phyloP scores from a whole-genome alignment of 139 green algal species.

The Micromonas commoda region DNA sequence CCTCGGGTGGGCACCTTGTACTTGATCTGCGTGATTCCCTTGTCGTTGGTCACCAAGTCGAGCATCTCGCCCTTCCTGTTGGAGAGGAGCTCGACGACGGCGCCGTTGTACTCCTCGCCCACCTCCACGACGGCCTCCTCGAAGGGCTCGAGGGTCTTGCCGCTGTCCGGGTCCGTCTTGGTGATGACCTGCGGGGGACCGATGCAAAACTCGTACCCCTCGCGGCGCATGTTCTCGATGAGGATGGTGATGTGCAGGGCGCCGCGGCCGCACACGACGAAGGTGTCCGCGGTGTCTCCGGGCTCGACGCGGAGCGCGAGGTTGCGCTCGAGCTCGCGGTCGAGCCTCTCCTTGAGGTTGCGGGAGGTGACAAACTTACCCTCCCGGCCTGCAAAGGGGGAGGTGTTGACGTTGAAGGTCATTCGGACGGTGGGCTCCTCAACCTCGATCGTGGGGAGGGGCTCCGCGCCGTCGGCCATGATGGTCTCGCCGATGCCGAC shows the following conservation, averaged over 20 bases:
- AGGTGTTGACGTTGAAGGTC: constrained; percentile 93
- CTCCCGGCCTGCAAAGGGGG: constrained; percentile 86
- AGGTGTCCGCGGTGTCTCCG: constrained; percentile 82
- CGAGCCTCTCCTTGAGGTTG: constrained; percentile 69
- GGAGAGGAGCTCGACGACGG: constrained; percentile 85
- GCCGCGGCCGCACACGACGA: constrained; percentile 87
- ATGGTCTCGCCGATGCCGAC: constrained; percentile 94
- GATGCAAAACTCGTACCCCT: constrained; percentile 68
- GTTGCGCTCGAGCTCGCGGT: constrained; percentile 92
- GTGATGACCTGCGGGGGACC: constrained; percentile 92
- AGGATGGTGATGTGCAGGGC: constrained; percentile 78
- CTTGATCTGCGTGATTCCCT: constrained; percentile 55
- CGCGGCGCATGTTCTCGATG: constrained; percentile 94
- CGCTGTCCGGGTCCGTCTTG: constrained; percentile 52
- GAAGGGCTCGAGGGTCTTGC: constrained; percentile 78
- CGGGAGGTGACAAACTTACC: constrained; percentile 68
- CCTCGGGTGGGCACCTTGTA: constrained; percentile 89
- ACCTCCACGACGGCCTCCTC: constrained; percentile 85
- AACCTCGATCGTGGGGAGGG: constrained; percentile 88
- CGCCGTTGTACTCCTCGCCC: constrained; percentile 26
- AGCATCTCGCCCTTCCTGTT: constrained; percentile 86
- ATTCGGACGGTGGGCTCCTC: constrained; percentile 97
- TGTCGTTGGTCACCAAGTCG: constrained; percentile 61
- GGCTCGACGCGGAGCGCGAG: constrained; percentile 89
- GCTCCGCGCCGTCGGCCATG: constrained; percentile 46